Evolutionary conservation across 2,329 filamentous ascomycete species (phyloP).

Genomic region (Magnaporthiopsis rhizophila): DNA sequence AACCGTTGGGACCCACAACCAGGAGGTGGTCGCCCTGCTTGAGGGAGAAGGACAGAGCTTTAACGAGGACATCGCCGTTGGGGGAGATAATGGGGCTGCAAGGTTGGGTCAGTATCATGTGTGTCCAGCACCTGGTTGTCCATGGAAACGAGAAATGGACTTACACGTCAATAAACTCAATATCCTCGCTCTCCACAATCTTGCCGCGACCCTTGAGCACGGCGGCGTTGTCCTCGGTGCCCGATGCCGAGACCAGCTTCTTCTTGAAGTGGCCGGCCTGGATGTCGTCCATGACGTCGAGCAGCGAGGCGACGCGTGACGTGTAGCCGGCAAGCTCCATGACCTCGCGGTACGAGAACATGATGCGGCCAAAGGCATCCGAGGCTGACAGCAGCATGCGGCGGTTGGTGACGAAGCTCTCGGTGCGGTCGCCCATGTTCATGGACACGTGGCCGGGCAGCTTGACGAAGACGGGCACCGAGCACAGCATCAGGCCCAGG

Average conservation of each 20-base stretch:
- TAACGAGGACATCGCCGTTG: slow-evolving; percentile 87
- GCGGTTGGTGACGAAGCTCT: slow-evolving; percentile 87
- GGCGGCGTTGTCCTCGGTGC: slow-evolving; percentile 71
- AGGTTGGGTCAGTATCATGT: slow-evolving; percentile 14
- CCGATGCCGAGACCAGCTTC: slow-evolving; percentile 85
- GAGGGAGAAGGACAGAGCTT: slow-evolving; percentile 78
- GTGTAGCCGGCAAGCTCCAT: slow-evolving; percentile 95
- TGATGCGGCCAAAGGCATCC: slow-evolving; percentile 88
- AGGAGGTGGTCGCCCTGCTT: slow-evolving; percentile 82
- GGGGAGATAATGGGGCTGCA: slow-evolving; percentile 81
- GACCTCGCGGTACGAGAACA: slow-evolving; percentile 97
- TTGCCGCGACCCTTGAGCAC: slow-evolving; percentile 76
- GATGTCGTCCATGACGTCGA: slow-evolving; percentile 93
- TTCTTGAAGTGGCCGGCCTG: slow-evolving; percentile 88
- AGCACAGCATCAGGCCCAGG: slow-evolving; percentile 82
- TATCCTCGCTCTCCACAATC: slow-evolving; percentile 73
- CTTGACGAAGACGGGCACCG: slow-evolving; percentile 92
- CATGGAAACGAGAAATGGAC: slow-evolving; percentile 18
- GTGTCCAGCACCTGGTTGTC: background rate
- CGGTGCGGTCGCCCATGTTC: slow-evolving; percentile 63
- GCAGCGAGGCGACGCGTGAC: slow-evolving; percentile 77
- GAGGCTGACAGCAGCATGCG: slow-evolving; percentile 88
- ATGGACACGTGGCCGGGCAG: slow-evolving; percentile 60
- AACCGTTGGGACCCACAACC: slow-evolving; percentile 93
- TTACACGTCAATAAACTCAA: slow-evolving; percentile 76